A percentile compares a stretch with the other conserved stretches of the same genome.
phyloP scores from a whole-genome alignment of 345 rosid genomes.

The Eucalyptus pauciflora region DNA sequence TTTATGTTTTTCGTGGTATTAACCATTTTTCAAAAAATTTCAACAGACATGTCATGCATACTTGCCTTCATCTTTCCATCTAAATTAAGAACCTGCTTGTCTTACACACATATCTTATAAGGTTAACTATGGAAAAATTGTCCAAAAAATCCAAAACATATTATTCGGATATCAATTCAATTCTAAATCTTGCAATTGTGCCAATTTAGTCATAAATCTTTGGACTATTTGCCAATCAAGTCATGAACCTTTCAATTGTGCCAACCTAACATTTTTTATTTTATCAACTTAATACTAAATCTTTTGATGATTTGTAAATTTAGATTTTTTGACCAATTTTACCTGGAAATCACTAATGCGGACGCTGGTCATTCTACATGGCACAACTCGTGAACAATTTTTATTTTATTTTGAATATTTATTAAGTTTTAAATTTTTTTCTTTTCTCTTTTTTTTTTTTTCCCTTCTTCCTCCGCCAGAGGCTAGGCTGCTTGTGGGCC shows the following conservation, averaged over 20 bases:
- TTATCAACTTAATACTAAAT: not conserved
- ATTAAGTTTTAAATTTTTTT: too few relatives aligned
- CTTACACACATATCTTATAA: too few relatives aligned
- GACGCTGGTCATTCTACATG: fast-evolving
- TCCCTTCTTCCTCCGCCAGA: not conserved
- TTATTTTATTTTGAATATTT: too few relatives aligned
- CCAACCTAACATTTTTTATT: not conserved
- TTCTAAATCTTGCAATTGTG: too few relatives aligned
- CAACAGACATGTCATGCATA: not conserved
- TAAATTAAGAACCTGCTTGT: not conserved
- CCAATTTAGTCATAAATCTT: not conserved
- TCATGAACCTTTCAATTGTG: not conserved
- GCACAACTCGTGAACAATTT: not conserved
- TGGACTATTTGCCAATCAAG: too few relatives aligned
- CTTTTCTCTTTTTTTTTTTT: too few relatives aligned
- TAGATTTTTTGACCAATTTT: too few relatives aligned
- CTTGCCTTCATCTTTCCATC: not conserved
- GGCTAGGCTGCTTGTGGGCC: not conserved
- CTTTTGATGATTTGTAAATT: not conserved
- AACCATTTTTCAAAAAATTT: too few relatives aligned
- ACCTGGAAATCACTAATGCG: fast-evolving
- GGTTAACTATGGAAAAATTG: not conserved
- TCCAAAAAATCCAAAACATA: not conserved
- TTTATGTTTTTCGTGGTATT: too few relatives aligned
- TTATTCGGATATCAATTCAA: fast-evolving